Evolutionary conservation across 768 basidiomycete species (phyloP), one percentile per base, ranked within the genome.

Genomic region (Omphalotus guepiniiformis): DNA sequence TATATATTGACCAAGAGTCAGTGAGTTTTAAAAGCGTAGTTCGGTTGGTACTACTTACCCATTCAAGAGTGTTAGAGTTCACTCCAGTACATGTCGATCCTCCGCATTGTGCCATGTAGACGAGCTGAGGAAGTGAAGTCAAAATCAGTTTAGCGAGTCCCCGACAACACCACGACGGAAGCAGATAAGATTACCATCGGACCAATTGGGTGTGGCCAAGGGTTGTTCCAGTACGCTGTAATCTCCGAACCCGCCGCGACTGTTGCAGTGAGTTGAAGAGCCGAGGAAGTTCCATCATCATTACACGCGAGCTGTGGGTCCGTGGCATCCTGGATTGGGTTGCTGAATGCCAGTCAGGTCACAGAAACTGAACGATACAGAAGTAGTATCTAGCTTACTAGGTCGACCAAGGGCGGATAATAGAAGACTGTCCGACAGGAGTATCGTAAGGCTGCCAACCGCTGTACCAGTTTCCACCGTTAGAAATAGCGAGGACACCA

Each of bases 71-170:
- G 6, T 47, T 52, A 3, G 73, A 58, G 41, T 63, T 68, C 12
- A 69, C 71, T 12, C 66, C 65, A 4, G 67, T 69, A 58, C 74
- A 75, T 23, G 64, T 64, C 13, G 62, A 59, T 15, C 70, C 69
- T 4, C 71, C 69, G 55, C 73, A 75, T 65, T 71, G 63, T 11
- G 70, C 72, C n/a, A 74, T 61, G 58, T 74, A 74, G 2, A 66
- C 69, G 36, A 73, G 55, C 73, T 75, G 12, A 39, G 3, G 26
- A 6, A 11, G 5, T 26, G 26, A 42, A 9, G 12, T 40, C 9
- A 30, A 15, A 12, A 28, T 9, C 16, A 6, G 18, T 13, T n/a
- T n/a, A n/a, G n/a, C n/a, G n/a, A n/a, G 30, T 32, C 30, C 30
- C 9, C n/a, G 30, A 22, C 13, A n/a, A 23, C 11, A 38, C 35